These are phyloP conservation scores for Oxytropis ochrocephala DNA, from an alignment of 306 rosid genomes.

Conservation along the genomic window DNA sequence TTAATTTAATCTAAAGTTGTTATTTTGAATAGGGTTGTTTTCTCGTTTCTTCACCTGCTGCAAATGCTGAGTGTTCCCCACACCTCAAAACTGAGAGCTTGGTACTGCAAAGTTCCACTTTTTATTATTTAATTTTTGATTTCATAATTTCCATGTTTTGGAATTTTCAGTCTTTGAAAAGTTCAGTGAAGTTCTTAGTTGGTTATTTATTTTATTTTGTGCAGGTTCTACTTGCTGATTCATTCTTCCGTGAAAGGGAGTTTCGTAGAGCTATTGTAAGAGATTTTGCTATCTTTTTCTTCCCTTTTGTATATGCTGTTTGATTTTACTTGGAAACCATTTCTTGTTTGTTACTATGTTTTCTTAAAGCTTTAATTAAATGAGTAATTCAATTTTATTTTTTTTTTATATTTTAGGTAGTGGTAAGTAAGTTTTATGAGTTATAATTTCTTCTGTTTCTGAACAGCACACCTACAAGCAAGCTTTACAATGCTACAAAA, in stretches of 20 bases:
- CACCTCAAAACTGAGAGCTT: constrained; percentile 85
- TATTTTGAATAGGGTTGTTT: constrained; percentile 60
- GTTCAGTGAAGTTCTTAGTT: background rate
- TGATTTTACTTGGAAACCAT: background rate
- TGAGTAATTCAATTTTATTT: background rate
- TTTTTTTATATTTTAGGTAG: background rate
- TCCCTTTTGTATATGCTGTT: constrained; percentile 1
- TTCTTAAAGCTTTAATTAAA: background rate
- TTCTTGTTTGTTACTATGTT: background rate
- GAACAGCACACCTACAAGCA: constrained; percentile 83
- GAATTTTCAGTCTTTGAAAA: background rate
- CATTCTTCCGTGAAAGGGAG: constrained; percentile 75
- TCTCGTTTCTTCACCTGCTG: constrained; percentile 93
- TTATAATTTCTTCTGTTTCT: constrained; percentile 3
- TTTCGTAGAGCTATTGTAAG: constrained; percentile 89
- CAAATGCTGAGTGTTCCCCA: constrained; percentile 64
- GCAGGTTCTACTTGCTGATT: constrained; percentile 82
- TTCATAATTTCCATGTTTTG: background rate
- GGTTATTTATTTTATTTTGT: background rate
- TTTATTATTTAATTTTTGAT: background rate
- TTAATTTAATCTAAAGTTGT: background rate
- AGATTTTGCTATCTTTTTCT: background rate
- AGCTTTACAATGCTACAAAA: constrained; percentile 78
- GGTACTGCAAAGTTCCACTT: constrained; percentile 40
- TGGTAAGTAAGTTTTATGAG: background rate